phyloP scores from a whole-genome alignment of 2,329 filamentous ascomycete genomes.

The Fonsecaea erecta region DNA sequence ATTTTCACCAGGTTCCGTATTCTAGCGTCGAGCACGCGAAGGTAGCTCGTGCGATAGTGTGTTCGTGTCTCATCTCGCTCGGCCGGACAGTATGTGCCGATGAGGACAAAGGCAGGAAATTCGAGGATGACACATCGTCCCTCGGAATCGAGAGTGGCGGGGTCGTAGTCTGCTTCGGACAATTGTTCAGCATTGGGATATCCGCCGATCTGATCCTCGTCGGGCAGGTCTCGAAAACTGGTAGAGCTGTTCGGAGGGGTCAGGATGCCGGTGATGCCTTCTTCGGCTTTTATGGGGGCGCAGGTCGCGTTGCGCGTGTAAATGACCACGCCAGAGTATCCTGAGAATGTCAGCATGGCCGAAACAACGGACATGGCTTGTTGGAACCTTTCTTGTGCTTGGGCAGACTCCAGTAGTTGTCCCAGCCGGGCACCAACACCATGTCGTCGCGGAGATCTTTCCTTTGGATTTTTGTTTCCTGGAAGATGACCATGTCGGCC shows the following conservation, averaged over 20 bases:
- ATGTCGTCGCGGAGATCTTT: constrained; percentile 94
- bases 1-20: constrained; percentile 79
- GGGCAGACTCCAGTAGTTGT: constrained; percentile 92
- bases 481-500: constrained; percentile 91
- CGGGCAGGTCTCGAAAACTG: constrained; percentile 74
- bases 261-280: constrained; percentile 85
- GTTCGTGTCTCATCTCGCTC: constrained; percentile 82
- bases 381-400: constrained; percentile 85
- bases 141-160: constrained; percentile 79
- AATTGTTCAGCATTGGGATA: constrained; percentile 77
- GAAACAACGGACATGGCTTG: not conserved
- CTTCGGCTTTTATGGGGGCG: constrained; percentile 85
- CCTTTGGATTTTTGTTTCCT: constrained; percentile 93
- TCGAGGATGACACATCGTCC: constrained; percentile 89
- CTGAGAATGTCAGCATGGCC: constrained; percentile 51
- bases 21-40: constrained; percentile 78
- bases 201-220: constrained; percentile 79
- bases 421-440: constrained; percentile 93
- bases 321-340: constrained; percentile 93
- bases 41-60: constrained; percentile 79
- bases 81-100: constrained; percentile 91
- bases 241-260: constrained; percentile 72
- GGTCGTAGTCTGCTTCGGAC: constrained; percentile 64
- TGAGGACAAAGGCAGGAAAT: constrained; percentile 90
- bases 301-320: constrained; percentile 90